Evolutionary conservation across 495 filamentous ascomycete genomes (phyloP).

Genomic region (Chaetomium cochliodes): DNA sequence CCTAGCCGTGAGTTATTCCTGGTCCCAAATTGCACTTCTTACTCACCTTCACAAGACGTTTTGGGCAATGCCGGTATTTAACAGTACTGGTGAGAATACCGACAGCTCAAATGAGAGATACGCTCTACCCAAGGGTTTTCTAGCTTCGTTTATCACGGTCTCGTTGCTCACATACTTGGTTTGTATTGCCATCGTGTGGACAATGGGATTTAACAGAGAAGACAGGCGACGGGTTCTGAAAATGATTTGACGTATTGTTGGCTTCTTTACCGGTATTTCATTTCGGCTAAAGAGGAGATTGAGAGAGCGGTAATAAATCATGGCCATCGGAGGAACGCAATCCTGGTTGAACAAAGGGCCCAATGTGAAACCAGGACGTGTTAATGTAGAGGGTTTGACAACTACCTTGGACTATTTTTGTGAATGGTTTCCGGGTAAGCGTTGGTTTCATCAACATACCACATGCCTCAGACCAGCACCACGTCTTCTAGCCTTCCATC

Average conservation of each 20-base stretch:
- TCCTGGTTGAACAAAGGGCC: too few species aligned
- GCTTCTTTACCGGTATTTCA: too few species aligned
- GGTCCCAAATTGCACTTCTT: not conserved
- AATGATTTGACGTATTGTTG: too few species aligned
- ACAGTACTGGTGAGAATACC: not conserved
- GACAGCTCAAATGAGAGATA: not conserved
- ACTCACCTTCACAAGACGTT: not conserved
- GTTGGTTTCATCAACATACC: too few species aligned
- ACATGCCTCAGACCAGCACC: not conserved
- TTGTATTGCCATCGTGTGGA: not conserved
- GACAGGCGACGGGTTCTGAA: not conserved
- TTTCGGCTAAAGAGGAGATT: too few species aligned
- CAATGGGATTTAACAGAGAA: not conserved
- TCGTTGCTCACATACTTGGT: conserved; percentile 6
- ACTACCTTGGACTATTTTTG: too few species aligned
- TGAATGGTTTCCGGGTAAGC: too few species aligned
- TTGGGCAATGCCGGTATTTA: conserved; percentile 3
- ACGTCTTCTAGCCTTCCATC: not conserved
- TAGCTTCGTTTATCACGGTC: not conserved
- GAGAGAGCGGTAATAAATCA: too few species aligned
- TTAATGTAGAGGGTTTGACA: too few species aligned
- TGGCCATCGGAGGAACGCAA: too few species aligned
- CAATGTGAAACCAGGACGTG: too few species aligned
- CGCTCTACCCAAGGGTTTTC: not conserved
- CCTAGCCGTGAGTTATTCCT: conserved; percentile 7